These are phyloP conservation scores for Zymoseptoria pseudotritici DNA, from an alignment of 2,329 filamentous ascomycete species.

Conservation along the genomic window DNA sequence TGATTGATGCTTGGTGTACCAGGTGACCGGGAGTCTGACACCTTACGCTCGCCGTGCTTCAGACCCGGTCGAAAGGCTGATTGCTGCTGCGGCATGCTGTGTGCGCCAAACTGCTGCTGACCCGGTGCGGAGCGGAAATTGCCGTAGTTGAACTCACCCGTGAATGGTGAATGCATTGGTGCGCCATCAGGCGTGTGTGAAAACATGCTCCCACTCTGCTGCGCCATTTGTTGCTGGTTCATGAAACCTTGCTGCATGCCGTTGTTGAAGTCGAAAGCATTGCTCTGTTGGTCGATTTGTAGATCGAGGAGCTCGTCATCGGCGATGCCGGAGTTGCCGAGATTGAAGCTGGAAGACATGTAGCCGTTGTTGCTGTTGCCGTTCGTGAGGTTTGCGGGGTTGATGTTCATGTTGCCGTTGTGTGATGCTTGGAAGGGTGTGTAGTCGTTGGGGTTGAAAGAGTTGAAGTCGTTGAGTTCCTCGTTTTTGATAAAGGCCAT, in stretches of 20 bases:
- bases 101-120: constrained; percentile 38
- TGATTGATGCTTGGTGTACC: constrained; percentile 70
- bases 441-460: constrained; percentile 42
- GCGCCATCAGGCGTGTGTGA: constrained; percentile 88
- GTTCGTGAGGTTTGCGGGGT: constrained; percentile 80
- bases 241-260: constrained; percentile 41
- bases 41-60: constrained; percentile 47
- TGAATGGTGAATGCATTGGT: constrained; percentile 85
- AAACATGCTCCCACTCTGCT: constrained; percentile 66
- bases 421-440: constrained; percentile 23
- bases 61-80: constrained; percentile 25
- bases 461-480: constrained; percentile 54
- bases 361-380: constrained; percentile 26
- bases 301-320: constrained; percentile 86
- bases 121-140: constrained; percentile 66
- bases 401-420: constrained; percentile 54
- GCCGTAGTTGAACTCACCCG: constrained; percentile 64
- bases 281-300: constrained; percentile 32
- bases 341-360: constrained; percentile 60
- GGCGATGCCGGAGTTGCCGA: constrained; percentile 68
- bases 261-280: constrained; percentile 35
- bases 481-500: constrained; percentile 55
- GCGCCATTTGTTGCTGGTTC: constrained; percentile 42
- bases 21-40: constrained; percentile 67
- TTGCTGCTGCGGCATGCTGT: constrained; percentile 30